phyloP scores from a whole-genome alignment of 2,329 filamentous ascomycete genomes.

The Beauveria australis region DNA sequence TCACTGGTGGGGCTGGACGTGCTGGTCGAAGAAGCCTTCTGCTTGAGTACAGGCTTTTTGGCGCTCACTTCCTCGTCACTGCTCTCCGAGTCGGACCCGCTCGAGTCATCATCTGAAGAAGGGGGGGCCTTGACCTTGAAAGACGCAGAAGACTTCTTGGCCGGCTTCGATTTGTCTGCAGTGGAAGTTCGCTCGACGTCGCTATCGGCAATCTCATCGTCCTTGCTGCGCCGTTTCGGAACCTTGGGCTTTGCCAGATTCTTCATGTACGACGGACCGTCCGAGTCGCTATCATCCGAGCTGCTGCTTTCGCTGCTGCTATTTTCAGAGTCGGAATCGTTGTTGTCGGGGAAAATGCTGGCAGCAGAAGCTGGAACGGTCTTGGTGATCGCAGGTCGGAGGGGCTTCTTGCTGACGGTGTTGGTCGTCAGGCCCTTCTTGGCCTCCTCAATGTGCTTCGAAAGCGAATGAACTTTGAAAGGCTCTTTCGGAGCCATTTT shows the following conservation, averaged over 20 bases:
- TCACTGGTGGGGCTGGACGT: constrained; percentile 9
- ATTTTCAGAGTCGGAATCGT: constrained; percentile 23
- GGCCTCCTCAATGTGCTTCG: constrained; percentile 30
- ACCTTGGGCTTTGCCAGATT: constrained; percentile 21
- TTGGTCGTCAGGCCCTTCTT: constrained; percentile 27
- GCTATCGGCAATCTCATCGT: constrained; percentile 35
- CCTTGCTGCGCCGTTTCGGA: constrained; percentile 22
- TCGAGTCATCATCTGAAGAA: constrained; percentile 11
- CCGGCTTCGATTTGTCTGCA: constrained; percentile 15
- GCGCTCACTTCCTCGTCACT: constrained; percentile 19
- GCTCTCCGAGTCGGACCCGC: constrained; percentile 15
- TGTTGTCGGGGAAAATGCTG: constrained; percentile 23
- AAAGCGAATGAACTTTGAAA: constrained; percentile 29
- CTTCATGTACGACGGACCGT: constrained; percentile 23
- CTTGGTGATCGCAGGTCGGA: constrained; percentile 21
- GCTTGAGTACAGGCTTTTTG: constrained; percentile 18
- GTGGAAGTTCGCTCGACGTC: constrained; percentile 29
- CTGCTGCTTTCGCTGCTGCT: constrained; percentile 25
- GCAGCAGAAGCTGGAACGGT: constrained; percentile 15
- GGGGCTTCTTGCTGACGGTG: constrained; percentile 24
- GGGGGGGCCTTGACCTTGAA: constrained; percentile 10
- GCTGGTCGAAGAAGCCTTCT: constrained; percentile 18
- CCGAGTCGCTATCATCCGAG: constrained; percentile 24
- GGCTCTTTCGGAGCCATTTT: constrained; percentile 30
- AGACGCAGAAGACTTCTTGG: constrained; percentile 11